Base-by-base conservation (phyloP, 1,284 basidiomycete genomes). In the Taiwanofungus camphoratus region DNA sequence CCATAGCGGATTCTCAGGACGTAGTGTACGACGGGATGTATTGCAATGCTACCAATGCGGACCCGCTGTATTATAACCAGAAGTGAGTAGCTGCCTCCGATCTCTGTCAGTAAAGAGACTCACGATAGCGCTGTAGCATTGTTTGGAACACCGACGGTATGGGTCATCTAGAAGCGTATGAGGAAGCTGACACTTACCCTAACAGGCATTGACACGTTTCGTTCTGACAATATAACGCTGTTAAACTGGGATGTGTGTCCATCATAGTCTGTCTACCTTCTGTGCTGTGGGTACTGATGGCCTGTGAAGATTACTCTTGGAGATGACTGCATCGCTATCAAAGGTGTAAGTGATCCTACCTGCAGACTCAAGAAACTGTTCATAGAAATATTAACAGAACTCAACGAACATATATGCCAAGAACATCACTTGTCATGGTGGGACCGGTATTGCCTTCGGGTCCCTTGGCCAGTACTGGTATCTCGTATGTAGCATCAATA, bases 291-390 rank as follows among this genome's bases (percentile, higher is more conserved):
- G 19, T 16, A 18, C 33, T 41, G 37, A 39, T 20, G 32, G 20
- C 9, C 23, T 30, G 27, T 30, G n/a, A 40, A 65, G 64, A 59
- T 79, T 21, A 80, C 76, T 18, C 73, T 70, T 42, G 79, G 81
- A 9, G 82, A 82, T 54, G 80, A 82, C 56, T 82, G 78, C 51
- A 59, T 82, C n/a, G 78, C 78, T 4, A 74, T 82, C 61, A 82
- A 82, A 62, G 76, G 77, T 7, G 76, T 78, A 52, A 36, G 72
- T 60, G 11, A 11, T 40, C 22, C n/a, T 15, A 15, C 29, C 34
- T 18, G 13, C 39, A 15, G 27, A 27, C 38, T 16, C n/a, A 18
- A 32, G 9, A 29, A 27, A 18, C 31, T 13, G 31, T 18, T 48
- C 21, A 41, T 34, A 13, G 26, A 18, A 34, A 36, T 15, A 13